phyloP scores from a whole-genome alignment of 1,284 basidiomycete genomes.

The Schizophyllum amplum region DNA sequence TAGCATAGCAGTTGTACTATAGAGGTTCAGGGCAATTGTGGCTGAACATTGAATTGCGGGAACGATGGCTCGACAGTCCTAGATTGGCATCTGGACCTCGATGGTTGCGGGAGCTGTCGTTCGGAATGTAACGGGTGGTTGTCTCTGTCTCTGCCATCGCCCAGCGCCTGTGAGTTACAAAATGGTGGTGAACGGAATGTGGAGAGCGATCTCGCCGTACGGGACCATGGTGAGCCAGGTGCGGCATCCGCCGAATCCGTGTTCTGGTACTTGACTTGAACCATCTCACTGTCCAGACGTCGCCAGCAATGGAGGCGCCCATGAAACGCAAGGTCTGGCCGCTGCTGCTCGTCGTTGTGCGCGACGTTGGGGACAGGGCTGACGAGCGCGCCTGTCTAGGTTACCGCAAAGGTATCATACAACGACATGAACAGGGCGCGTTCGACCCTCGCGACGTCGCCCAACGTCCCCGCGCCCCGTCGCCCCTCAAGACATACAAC shows the following conservation, averaged over 20 bases:
- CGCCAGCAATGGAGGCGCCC: conserved; percentile 1
- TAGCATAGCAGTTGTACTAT: conserved; percentile 13
- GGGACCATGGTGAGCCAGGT: not conserved
- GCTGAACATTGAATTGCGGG: too few relatives aligned
- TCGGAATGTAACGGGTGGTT: not conserved
- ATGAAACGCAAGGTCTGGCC: conserved; percentile 7
- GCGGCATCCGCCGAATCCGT: not conserved
- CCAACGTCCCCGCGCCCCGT: conserved; percentile 31
- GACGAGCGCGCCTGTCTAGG: conserved; percentile 19
- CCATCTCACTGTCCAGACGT: not conserved
- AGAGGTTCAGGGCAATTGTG: not conserved
- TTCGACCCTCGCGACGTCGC: conserved; percentile 1
- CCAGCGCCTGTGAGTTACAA: not conserved
- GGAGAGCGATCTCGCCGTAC: not conserved
- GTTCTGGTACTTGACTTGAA: not conserved
- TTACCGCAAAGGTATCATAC: conserved; percentile 28
- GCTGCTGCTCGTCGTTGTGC: not conserved
- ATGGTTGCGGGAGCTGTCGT: not conserved
- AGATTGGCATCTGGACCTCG: not conserved
- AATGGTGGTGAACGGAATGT: not conserved
- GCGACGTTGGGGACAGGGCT: not conserved
- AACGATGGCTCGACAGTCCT: not conserved
- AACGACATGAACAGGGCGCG: not conserved
- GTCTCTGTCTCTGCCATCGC: not conserved
- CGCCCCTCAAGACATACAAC: conserved; percentile 40